These are phyloP conservation scores for Aspergillus panamensis DNA, from an alignment of 495 filamentous ascomycete species.

Conservation along the genomic window DNA sequence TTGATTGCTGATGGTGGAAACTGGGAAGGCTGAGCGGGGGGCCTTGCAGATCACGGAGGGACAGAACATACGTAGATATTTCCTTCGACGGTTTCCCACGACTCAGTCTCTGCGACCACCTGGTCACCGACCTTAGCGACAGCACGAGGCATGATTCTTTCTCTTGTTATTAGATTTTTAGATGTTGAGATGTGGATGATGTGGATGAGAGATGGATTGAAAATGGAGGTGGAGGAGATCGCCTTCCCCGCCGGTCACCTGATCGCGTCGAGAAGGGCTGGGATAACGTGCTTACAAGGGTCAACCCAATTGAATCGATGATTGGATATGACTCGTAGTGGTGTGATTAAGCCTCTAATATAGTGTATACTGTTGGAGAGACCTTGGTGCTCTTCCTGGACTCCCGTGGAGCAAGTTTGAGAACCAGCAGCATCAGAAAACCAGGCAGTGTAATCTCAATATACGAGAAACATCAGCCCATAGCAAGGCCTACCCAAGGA, in stretches of 20 bases:
- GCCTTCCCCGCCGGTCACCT: background rate
- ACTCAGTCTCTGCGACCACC: slow-evolving; percentile 57
- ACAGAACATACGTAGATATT: slow-evolving; percentile 60
- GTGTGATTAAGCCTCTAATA: too few species aligned
- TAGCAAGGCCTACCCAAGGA: too few species aligned
- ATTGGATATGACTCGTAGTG: too few species aligned
- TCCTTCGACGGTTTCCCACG: slow-evolving; percentile 64
- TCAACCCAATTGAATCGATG: too few species aligned
- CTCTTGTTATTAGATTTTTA: background rate
- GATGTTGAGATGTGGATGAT: background rate
- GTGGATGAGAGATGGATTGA: background rate
- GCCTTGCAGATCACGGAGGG: background rate
- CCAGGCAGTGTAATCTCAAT: too few species aligned
- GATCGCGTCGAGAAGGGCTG: too few species aligned
- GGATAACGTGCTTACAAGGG: too few species aligned
- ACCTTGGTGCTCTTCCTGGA: too few species aligned
- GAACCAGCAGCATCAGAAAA: too few species aligned
- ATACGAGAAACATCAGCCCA: too few species aligned
- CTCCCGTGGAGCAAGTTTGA: too few species aligned
- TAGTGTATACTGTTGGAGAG: too few species aligned
- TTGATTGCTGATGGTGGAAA: slow-evolving; percentile 37
- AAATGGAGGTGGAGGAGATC: background rate
- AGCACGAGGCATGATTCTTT: slow-evolving; percentile 46
- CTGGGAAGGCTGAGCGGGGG: slow-evolving; percentile 21
- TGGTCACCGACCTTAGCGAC: slow-evolving; percentile 56